Percentiles rank a stretch among this genome's conserved stretches.
These are phyloP conservation scores for Astrephomene gubernaculifera DNA, from an alignment of 139 green algal genomes.

Conservation along the genomic window DNA sequence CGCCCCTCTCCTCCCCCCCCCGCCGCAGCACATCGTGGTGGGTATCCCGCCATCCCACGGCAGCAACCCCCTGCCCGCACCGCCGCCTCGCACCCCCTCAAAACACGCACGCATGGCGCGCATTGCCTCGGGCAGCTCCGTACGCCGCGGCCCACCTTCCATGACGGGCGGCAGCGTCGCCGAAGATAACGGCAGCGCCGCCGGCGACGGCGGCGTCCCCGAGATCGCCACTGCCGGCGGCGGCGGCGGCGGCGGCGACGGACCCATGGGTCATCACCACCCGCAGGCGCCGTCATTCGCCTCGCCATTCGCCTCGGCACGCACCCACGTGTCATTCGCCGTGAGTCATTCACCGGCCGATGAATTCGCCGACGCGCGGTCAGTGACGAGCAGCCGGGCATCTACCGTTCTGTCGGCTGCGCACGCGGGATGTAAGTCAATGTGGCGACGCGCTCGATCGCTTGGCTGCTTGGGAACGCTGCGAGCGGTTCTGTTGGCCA, in stretches of 20 bases:
- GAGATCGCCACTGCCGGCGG: neutral
- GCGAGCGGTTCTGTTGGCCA: neutral
- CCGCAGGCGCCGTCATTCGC: neutral
- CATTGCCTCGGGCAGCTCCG: too few relatives aligned
- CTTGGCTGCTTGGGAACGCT: neutral
- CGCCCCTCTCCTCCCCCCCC: too few relatives aligned
- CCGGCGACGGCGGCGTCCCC: neutral
- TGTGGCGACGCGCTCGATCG: neutral
- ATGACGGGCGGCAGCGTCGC: too few relatives aligned
- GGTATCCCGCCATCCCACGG: too few relatives aligned
- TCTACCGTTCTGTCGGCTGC: neutral
- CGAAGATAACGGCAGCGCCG: neutral
- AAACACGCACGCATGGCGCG: too few relatives aligned
- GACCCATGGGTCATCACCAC: neutral
- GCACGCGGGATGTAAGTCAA: neutral
- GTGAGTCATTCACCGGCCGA: too few relatives aligned
- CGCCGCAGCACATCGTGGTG: too few relatives aligned
- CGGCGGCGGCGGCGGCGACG: neutral
- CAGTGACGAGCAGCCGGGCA: neutral
- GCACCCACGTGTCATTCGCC: neutral
- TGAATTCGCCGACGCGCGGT: neutral
- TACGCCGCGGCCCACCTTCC: too few relatives aligned
- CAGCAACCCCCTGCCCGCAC: too few relatives aligned
- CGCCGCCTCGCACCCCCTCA: too few relatives aligned
- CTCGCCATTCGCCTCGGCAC: neutral